A percentile compares a stretch with the other conserved stretches of the same genome.
These are phyloP conservation scores for Puccinia polysora DNA, from an alignment of 1,284 basidiomycete genomes.

Conservation along the genomic window DNA sequence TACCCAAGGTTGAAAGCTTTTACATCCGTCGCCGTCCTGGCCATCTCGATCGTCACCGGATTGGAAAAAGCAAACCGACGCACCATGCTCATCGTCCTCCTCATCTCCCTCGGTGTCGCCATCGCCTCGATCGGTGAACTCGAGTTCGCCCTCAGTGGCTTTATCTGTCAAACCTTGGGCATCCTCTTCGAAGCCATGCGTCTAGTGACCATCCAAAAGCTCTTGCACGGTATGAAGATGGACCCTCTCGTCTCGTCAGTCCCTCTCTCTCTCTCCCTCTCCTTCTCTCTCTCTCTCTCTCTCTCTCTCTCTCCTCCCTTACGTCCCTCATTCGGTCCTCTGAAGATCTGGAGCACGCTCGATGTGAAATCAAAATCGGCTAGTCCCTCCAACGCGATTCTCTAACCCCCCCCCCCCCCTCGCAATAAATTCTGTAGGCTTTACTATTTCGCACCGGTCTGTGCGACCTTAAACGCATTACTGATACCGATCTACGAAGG, in stretches of 20 bases:
- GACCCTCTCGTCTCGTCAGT: constrained; percentile 49
- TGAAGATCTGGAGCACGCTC: too few relatives aligned
- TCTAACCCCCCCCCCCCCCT: not conserved
- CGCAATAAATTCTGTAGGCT: not conserved
- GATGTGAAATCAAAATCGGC: not conserved
- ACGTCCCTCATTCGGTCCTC: too few relatives aligned
- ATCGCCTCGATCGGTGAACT: constrained; percentile 45
- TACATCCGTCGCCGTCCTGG: constrained; percentile 51
- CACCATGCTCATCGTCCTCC: constrained; percentile 54
- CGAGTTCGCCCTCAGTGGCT: constrained; percentile 51
- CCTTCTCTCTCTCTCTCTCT: not conserved
- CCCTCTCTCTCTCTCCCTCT: not conserved
- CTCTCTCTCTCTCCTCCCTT: not conserved
- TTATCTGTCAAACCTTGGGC: constrained; percentile 48
- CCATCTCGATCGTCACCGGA: constrained; percentile 51
- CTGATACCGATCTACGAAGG: constrained; percentile 57
- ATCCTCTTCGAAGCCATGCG: constrained; percentile 49
- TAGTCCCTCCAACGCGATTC: not conserved
- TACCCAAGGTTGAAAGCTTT: constrained; percentile 55
- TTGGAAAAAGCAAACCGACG: constrained; percentile 50
- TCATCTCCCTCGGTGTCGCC: constrained; percentile 55
- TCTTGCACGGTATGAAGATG: constrained; percentile 50
- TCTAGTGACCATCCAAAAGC: constrained; percentile 50
- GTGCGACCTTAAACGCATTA: constrained; percentile 55
- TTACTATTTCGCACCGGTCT: constrained; percentile 48